Evolutionary conservation across 2,329 filamentous ascomycete genomes (phyloP).

Genomic region (Teratosphaeria zuluensis): DNA sequence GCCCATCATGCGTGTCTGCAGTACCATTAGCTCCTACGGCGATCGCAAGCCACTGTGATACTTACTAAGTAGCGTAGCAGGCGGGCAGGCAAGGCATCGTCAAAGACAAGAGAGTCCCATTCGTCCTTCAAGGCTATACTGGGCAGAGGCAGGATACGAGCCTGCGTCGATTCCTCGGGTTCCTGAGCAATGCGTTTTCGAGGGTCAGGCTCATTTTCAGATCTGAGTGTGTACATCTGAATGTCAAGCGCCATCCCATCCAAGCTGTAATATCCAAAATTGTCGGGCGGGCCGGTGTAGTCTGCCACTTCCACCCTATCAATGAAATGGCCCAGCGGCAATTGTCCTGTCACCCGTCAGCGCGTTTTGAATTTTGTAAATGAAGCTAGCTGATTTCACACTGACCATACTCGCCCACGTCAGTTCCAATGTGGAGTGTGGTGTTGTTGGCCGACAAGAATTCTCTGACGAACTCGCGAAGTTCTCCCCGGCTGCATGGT

Average conservation of each 20-base stretch:
- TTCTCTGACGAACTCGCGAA: constrained; percentile 5
- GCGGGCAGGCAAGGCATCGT: constrained; percentile 31
- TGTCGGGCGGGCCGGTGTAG: constrained; percentile 24
- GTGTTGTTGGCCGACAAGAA: constrained; percentile 17
- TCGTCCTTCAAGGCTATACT: constrained; percentile 30
- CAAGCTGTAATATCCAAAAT: constrained; percentile 19
- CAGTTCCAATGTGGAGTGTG: constrained; percentile 3
- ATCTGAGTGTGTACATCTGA: constrained; percentile 32
- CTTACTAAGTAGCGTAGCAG: constrained; percentile 28
- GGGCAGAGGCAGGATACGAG: constrained; percentile 29
- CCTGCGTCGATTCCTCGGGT: constrained; percentile 19
- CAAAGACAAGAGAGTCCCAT: constrained; percentile 40
- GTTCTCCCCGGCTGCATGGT: neutral
- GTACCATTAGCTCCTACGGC: neutral
- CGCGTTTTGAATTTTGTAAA: neutral
- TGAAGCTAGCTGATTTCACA: neutral
- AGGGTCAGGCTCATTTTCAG: constrained; percentile 16
- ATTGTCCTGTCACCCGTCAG: neutral
- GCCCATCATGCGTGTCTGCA: constrained; percentile 25
- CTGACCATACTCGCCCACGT: constrained; percentile 1
- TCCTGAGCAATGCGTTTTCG: constrained; percentile 14
- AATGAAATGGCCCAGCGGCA: neutral
- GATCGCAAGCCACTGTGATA: neutral
- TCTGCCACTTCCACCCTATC: constrained; percentile 28
- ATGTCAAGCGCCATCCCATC: constrained; percentile 31